These are phyloP conservation scores for Chlamydomonas schloesseri DNA, from an alignment of 139 green algal genomes.

Conservation along the genomic window DNA sequence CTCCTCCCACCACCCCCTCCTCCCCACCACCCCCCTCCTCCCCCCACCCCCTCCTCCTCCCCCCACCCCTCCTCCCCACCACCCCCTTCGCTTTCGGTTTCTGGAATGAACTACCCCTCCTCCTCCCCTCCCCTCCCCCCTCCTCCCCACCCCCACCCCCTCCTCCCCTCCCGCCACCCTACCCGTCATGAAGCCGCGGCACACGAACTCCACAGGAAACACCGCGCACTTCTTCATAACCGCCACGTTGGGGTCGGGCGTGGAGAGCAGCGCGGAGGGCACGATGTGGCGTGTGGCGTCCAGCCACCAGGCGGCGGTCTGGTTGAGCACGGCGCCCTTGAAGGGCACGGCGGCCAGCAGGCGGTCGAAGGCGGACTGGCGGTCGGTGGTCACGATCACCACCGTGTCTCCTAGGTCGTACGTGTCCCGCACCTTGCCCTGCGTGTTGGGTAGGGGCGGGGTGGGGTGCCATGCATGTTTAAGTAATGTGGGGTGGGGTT, in stretches of 20 bases:
- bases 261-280: slow-evolving; percentile 84
- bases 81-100: too few relatives aligned
- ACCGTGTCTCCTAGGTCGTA: slow-evolving; percentile 93
- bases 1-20: too few relatives aligned
- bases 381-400: slow-evolving; percentile 96
- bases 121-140: not conserved
- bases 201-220: slow-evolving; percentile 99
- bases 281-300: slow-evolving; percentile 89
- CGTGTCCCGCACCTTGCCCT: slow-evolving; percentile 97
- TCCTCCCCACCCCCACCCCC: not conserved
- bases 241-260: slow-evolving; percentile 94
- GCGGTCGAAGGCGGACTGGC: slow-evolving; percentile 97
- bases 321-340: slow-evolving; percentile 96
- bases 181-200: slow-evolving; percentile 96
- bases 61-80: too few relatives aligned
- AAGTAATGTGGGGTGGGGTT: too few relatives aligned
- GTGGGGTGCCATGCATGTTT: not conserved
- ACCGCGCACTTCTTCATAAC: slow-evolving; percentile 95
- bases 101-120: too few relatives aligned
- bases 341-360: slow-evolving; percentile 93
- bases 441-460: not conserved
- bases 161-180: not conserved
- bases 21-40: too few relatives aligned
- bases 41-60: too few relatives aligned
- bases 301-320: slow-evolving; percentile 98